Evolutionary conservation across 768 basidiomycete species (phyloP).

Genomic region (Leccinum disarticulatum): DNA sequence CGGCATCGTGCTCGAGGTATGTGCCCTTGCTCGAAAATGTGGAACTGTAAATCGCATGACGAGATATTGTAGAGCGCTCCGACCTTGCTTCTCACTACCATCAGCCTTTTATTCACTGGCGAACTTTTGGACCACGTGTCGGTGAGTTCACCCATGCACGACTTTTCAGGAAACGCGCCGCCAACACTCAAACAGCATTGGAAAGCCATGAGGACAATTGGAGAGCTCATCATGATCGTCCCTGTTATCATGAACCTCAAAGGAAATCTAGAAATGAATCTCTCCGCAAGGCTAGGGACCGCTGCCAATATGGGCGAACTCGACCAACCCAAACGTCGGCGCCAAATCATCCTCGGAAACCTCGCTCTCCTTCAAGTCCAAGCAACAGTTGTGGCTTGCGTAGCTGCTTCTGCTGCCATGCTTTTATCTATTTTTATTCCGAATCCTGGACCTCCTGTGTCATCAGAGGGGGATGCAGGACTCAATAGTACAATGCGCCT

Average conservation of each 20-base stretch:
- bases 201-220: slow-evolving; percentile 84
- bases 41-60: slow-evolving; percentile 3
- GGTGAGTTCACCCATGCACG: slow-evolving; percentile 43
- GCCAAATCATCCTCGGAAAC: slow-evolving; percentile 75
- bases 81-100: slow-evolving; percentile 77
- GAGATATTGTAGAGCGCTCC: slow-evolving; percentile 67
- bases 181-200: slow-evolving; percentile 57
- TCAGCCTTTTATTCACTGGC: slow-evolving; percentile 88
- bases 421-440: slow-evolving; percentile 66
- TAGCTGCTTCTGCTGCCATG: slow-evolving; percentile 80
- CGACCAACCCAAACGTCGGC: slow-evolving; percentile 64
- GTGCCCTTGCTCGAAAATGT: slow-evolving; percentile 17
- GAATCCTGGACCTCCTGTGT: slow-evolving; percentile 18
- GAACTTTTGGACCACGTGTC: slow-evolving; percentile 86
- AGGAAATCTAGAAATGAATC: slow-evolving; percentile 99
- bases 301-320: slow-evolving; percentile 93
- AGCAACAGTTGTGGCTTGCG: slow-evolving; percentile 82
- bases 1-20: slow-evolving; percentile 71
- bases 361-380: slow-evolving; percentile 89
- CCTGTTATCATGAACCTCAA: slow-evolving; percentile 94
- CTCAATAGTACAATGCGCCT: slow-evolving; percentile 16
- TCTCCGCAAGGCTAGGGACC: slow-evolving; percentile 93
- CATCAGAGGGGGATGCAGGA: slow-evolving; percentile 6
- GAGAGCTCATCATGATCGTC: slow-evolving; percentile 96
- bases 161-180: neutral